phyloP scores from a whole-genome alignment of 2,329 filamentous ascomycete species.

The Botrytis pseudocinerea region DNA sequence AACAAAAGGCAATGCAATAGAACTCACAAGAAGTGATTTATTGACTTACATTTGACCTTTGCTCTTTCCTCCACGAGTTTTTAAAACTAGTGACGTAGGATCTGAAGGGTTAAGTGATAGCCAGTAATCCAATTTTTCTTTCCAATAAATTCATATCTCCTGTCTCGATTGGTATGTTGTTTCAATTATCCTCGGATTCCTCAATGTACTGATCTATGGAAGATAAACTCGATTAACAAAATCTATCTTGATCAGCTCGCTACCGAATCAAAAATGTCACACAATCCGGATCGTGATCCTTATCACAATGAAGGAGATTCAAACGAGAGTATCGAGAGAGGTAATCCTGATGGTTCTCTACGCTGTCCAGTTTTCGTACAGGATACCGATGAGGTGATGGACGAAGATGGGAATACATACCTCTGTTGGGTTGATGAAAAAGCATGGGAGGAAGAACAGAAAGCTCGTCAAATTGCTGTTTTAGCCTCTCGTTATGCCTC shows the following conservation, averaged over 20 bases:
- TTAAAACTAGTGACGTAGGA: not conserved
- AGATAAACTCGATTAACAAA: not conserved
- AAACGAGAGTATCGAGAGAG: not conserved
- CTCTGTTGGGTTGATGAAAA: not conserved
- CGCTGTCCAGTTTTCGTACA: not conserved
- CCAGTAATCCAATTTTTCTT: not conserved
- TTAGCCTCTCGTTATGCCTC: not conserved
- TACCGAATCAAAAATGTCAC: not conserved
- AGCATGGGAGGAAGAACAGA: not conserved
- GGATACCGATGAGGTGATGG: not conserved
- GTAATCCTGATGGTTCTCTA: not conserved
- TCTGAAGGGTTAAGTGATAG: not conserved
- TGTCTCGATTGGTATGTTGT: not conserved
- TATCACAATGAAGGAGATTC: not conserved
- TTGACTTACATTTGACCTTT: not conserved
- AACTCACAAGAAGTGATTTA: not conserved
- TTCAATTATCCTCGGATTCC: not conserved
- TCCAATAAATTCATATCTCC: not conserved
- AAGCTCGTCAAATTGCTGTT: not conserved
- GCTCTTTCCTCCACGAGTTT: not conserved
- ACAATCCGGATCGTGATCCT: rapidly evolving
- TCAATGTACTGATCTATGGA: not conserved
- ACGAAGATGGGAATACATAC: not conserved
- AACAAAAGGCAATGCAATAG: not conserved
- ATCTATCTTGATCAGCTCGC: not conserved